Base-by-base conservation (phyloP, 768 basidiomycete species). In the Kockovaella imperatae region DNA sequence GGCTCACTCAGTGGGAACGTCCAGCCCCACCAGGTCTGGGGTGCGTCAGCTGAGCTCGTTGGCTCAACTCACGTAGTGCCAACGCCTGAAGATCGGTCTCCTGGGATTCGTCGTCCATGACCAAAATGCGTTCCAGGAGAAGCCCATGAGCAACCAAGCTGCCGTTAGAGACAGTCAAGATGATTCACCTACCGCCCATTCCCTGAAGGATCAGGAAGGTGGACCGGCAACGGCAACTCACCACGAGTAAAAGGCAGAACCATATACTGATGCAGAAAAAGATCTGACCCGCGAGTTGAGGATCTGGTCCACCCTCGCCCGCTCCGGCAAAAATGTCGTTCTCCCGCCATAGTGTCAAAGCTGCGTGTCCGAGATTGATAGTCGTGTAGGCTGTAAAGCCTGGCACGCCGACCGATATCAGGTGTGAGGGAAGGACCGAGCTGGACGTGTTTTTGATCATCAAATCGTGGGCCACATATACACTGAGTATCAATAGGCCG, bases 391-490 rank as follows among this genome's bases (percentile, higher is more conserved):
- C 48, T 15, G 53, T 49, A 40, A 54, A 54, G 11, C 53, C 53
- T 2, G 53, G 53, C 3, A 47, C 47, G 20, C 53, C 53, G 25
- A 42, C 43, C 4, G 53, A 48, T 18, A 54, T 49, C 34, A 45
- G 28, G 31, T 49, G 49, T 15, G 47, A 44, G 18, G 47, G 47
- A 32, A 54, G 26, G 13, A 31, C 29, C 17, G 40, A 43, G 26
- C 47, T 45, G n/a, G n/a, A n/a, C n/a, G n/a, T n/a, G n/a, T n/a
- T n/a, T n/a, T n/a, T n/a, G n/a, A n/a, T n/a, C 5, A 28, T 49
- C 47, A 54, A 45, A 30, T 49, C 42, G 1, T 47, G 42, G 42
- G 41, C 35, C 53, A 54, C 49, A 47, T 48, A 54, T 1, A 49
- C 42, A 11, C 42, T 29, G 3, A 54, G 31, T 28, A 45, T 54